These are phyloP conservation scores for Theobroma grandiflorum DNA, from an alignment of 441 rosid species.

Conservation along the genomic window DNA sequence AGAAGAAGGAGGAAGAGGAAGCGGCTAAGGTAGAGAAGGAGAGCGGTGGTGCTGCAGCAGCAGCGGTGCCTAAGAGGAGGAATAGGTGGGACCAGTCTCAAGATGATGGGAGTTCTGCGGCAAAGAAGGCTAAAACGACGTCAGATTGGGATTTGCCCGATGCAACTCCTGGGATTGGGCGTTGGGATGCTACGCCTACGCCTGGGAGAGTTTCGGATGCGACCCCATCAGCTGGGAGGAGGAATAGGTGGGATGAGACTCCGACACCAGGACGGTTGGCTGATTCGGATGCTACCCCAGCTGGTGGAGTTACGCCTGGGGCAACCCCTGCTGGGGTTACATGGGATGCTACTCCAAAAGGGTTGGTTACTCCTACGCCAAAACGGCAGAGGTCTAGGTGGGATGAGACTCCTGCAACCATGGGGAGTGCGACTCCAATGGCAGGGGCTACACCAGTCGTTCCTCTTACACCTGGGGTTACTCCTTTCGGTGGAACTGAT, in stretches of 20 bases:
- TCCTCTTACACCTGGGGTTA: slow-evolving; percentile 83
- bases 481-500: slow-evolving; percentile 87
- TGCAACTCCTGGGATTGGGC: slow-evolving; percentile 84
- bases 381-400: slow-evolving; percentile 94
- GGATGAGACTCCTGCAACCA: slow-evolving; percentile 98
- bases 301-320: slow-evolving; percentile 87
- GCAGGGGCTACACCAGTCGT: slow-evolving; percentile 86
- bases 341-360: slow-evolving; percentile 97
- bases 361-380: slow-evolving; percentile 87
- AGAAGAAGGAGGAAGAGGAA: slow-evolving; percentile 85
- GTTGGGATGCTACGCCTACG: slow-evolving; percentile 97
- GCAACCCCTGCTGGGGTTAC: slow-evolving; percentile 93
- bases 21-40: slow-evolving; percentile 56
- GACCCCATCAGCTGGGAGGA: slow-evolving; percentile 74
- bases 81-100: slow-evolving; percentile 92
- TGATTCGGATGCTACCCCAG: slow-evolving; percentile 91
- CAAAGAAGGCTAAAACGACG: slow-evolving; percentile 65
- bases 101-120: slow-evolving; percentile 61
- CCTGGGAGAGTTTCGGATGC: slow-evolving; percentile 91
- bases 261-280: slow-evolving; percentile 92
- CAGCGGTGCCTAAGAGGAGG: slow-evolving; percentile 69
- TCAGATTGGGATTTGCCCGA: slow-evolving; percentile 99
- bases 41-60: slow-evolving; percentile 43
- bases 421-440: slow-evolving; percentile 97
- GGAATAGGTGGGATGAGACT: slow-evolving; percentile 97